These are phyloP conservation scores for Emericellopsis atlantica DNA, from an alignment of 2,329 filamentous ascomycete species.

Conservation along the genomic window DNA sequence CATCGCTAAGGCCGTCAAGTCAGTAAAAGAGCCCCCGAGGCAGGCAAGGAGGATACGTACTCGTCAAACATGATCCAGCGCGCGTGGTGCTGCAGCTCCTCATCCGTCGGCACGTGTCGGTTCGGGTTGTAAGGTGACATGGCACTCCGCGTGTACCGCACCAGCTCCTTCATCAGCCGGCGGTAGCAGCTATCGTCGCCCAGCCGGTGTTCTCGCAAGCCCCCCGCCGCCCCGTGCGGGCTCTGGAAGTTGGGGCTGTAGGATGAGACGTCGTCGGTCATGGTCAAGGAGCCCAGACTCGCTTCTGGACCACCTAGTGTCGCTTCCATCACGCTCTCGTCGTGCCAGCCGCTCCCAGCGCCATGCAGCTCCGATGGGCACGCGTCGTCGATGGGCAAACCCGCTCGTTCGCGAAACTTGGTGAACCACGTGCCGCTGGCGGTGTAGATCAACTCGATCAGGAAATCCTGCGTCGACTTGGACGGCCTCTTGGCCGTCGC, in stretches of 20 bases:
- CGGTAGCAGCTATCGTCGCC: conserved; percentile 10
- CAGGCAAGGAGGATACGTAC: conserved; percentile 5
- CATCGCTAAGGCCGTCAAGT: conserved; percentile 8
- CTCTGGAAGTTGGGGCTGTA: background rate
- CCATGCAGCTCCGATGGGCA: no score
- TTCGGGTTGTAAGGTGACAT: conserved; percentile 13
- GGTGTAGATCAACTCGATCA: background rate
- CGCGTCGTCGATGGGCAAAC: background rate
- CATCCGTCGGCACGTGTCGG: conserved; percentile 15
- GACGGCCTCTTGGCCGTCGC: conserved; percentile 1
- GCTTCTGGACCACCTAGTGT: background rate
- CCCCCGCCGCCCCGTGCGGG: background rate
- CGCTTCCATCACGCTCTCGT: background rate
- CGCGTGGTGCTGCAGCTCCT: conserved; percentile 17
- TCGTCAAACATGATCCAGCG: conserved; percentile 15
- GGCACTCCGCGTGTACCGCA: conserved; percentile 7
- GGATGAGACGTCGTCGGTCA: background rate
- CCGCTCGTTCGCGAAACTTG: background rate
- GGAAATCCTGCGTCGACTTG: background rate
- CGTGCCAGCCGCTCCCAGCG: background rate
- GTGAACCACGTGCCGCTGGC: background rate
- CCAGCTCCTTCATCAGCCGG: conserved; percentile 7
- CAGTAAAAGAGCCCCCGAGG: background rate
- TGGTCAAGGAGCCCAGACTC: background rate
- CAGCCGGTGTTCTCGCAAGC: conserved; percentile 2